Base-by-base conservation (phyloP, 768 basidiomycete genomes). In the Russula griseocarnosa region DNA sequence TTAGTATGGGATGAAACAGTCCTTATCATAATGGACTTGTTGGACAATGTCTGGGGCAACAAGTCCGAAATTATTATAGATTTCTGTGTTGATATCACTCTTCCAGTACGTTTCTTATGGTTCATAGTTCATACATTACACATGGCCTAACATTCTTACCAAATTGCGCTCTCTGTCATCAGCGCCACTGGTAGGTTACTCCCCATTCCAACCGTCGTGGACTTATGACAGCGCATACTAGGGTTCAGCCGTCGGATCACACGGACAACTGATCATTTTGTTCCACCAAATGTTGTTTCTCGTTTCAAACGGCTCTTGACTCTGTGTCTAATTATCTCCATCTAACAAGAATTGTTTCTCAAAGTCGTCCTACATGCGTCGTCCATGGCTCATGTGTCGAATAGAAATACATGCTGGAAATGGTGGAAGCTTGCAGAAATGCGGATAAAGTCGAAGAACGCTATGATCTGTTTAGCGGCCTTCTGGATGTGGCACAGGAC, bases 111-210 rank as follows among this genome's bases (percentile, higher is more conserved):
- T 34, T 34, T 34, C 32, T 8, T 34, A 34, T 6, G 32, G 32
- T 1, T 34, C 32, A 34, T 8, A 34, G 5, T 34, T 34, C n/a
- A n/a, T n/a, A n/a, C n/a, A n/a, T n/a, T 34, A 10, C 32, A 26
- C 26, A 20, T 26, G 38, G 10, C 28, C 7, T 28, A 42, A 49
- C 22, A 11, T 32, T 26, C 44, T 10, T 6, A 49, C 20, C 28
- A 85, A 83, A 78, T 84, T 44, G 80, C 83, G 0, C 77, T 85
- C 3, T 80, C 82, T 55, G 79, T 84, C 34, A 82, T 85, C 59
- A 77, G 83, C 28, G 77, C 76, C 3, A 83, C 84, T 63, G 83
- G 65, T 66, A 34, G 3, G 26, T 6, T 44, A 34, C 4, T 28
- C 22, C 36, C n/a, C 9, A 1, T 6, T 47, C 22, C n/a, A 40